Conservation (phyloP, 148 eudicot species). For the Arctostaphylos glauca region DNA sequence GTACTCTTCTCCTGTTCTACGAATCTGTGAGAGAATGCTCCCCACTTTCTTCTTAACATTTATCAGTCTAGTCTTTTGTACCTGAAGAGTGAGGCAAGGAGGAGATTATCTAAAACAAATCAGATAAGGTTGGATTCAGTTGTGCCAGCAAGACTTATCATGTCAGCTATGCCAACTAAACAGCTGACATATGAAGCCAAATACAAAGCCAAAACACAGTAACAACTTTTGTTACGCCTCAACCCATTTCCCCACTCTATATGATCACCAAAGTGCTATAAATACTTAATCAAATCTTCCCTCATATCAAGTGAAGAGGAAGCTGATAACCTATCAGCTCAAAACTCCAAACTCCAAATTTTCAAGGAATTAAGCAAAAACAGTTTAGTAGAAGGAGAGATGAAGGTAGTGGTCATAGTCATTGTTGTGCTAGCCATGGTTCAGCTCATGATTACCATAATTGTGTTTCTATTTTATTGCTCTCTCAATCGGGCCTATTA, state of each 20-base stretch:
- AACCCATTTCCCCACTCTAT: neutral
- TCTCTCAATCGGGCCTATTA: neutral
- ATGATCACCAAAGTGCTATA: neutral
- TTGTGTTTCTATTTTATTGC: neutral
- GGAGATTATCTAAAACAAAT: neutral
- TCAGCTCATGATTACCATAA: conserved; percentile 4
- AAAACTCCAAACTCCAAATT: neutral
- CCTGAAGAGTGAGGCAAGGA: too few relatives aligned
- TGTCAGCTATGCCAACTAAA: neutral
- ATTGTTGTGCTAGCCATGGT: conserved; percentile 10
- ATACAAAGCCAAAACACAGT: neutral
- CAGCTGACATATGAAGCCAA: neutral
- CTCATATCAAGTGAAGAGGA: neutral
- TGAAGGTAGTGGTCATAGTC: conserved; percentile 13
- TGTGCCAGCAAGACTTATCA: neutral
- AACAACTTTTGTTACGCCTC: neutral
- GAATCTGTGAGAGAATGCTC: too few relatives aligned
- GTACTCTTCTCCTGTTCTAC: too few relatives aligned
- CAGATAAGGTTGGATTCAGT: conserved; percentile 4
- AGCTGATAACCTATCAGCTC: neutral
- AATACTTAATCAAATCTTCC: neutral
- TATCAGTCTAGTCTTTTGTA: too few relatives aligned
- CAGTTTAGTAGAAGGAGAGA: neutral
- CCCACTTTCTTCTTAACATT: too few relatives aligned
- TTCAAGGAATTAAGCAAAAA: neutral